Conservation (phyloP, 192 early-diverging fungal species). For the Gigaspora rosea region DNA sequence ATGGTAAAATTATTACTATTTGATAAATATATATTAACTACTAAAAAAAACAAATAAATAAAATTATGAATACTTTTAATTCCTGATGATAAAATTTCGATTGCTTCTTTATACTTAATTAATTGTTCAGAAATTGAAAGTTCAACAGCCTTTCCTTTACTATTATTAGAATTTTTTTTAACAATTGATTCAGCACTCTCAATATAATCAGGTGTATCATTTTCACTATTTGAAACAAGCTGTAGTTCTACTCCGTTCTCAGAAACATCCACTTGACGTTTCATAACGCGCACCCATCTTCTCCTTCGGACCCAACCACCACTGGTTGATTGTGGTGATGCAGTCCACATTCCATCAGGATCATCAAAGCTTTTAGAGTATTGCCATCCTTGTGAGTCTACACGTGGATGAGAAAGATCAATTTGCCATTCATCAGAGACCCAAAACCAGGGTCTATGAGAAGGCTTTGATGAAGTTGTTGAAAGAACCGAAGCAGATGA, state of each 20-base stretch:
- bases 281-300: constrained; percentile 79
- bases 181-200: constrained; percentile 29
- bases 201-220: constrained; percentile 13
- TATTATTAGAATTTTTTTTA: neutral
- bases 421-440: constrained; percentile 81
- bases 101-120: constrained; percentile 61
- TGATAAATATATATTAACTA: neutral
- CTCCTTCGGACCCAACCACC: constrained; percentile 65
- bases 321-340: constrained; percentile 48
- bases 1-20: neutral
- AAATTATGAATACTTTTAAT: constrained; percentile 56
- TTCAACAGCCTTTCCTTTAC: constrained; percentile 7
- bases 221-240: neutral
- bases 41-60: constrained; percentile 1
- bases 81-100: constrained; percentile 62
- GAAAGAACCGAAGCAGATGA: constrained; percentile 28
- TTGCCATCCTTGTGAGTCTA: constrained; percentile 75
- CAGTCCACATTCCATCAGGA: constrained; percentile 54
- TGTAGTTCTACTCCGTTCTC: neutral
- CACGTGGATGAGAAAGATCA: constrained; percentile 59
- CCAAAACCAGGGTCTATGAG: constrained; percentile 70
- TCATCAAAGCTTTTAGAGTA: constrained; percentile 63
- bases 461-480: constrained; percentile 25
- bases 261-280: constrained; percentile 55
- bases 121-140: constrained; percentile 27